Conservation (phyloP, 345 rosid species). For the Noccaea caerulescens region DNA sequence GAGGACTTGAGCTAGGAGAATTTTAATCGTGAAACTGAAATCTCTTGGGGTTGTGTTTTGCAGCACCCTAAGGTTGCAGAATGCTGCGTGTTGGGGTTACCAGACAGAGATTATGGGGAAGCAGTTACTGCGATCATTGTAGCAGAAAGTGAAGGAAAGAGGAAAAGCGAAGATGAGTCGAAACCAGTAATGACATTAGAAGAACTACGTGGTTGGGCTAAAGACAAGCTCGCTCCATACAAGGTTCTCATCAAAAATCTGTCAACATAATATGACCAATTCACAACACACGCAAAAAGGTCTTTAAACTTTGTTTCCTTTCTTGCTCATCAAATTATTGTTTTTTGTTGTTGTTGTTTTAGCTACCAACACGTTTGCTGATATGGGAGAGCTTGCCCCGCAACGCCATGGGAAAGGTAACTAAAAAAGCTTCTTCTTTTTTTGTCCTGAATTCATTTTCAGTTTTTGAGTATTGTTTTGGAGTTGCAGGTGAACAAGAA, state of each 20-base stretch:
- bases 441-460: background rate
- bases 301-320: background rate
- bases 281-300: background rate
- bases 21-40: background rate
- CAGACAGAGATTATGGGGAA: slow-evolving; percentile 90
- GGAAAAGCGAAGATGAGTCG: slow-evolving; percentile 49
- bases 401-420: slow-evolving; percentile 98
- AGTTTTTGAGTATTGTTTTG: background rate
- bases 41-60: slow-evolving; percentile 25
- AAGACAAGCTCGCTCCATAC: slow-evolving; percentile 97
- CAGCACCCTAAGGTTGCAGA: slow-evolving; percentile 88
- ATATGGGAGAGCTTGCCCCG: slow-evolving; percentile 93
- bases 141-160: slow-evolving; percentile 56
- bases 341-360: slow-evolving; percentile 12
- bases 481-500: slow-evolving; percentile 85
- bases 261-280: background rate
- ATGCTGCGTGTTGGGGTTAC: slow-evolving; percentile 91
- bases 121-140: slow-evolving; percentile 75
- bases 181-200: slow-evolving; percentile 70
- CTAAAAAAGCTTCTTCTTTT: background rate
- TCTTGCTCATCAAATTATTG: background rate
- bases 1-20: background rate
- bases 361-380: slow-evolving; percentile 85
- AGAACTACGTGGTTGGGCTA: slow-evolving; percentile 81
- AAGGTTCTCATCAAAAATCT: slow-evolving; percentile 56